Evolutionary conservation across 1,284 basidiomycete species (phyloP), one percentile per base, ranked within the genome.

Genomic region (Rhodotorula sp.): DNA sequence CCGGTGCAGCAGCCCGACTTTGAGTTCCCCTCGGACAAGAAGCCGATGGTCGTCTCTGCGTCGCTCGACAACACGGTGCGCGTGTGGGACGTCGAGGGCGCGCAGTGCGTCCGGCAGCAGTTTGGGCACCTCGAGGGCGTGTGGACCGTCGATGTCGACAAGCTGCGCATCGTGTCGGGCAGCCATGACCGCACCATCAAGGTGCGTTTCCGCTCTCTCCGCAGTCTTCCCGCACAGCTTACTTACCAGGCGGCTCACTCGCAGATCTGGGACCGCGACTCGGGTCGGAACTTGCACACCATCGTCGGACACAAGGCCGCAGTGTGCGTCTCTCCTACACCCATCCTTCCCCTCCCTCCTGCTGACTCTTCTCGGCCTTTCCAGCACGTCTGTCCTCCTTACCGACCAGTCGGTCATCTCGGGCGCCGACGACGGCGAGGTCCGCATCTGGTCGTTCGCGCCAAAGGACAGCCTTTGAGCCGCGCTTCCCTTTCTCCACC

Each of bases 371-470:
- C 9, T n/a, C 13, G 19, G 4, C 46, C 23, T 41, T 0, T 4
- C 17, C 5, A 94, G 98, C 60, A 97, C 92, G 25, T 93, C 92
- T 77, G 84, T 98, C 49, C 90, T 88, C 46, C 85, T 99, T 4
- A 92, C 91, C 2, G 96, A 98, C 81, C 95, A 97, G 81, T 95
- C 95, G 83, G 92, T 98, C 70, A 89, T 98, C 10, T 94, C 92
- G 45, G 96, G 95, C 4, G 91, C 92, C 71, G 96, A 97, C 81
- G 93, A 97, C 78, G 87, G 89, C 17, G 88, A 91, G 74, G 82
- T 94, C 64, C 87, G 87, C 21, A 56, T 76, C 16, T 76, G 74
- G 74, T 56, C 48, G 23, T 76, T 76, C 53, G 69, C 68, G 10
- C 66, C 68, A 19, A 59, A 59, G 44, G 57, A 59, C 3, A 34